These are phyloP conservation scores for Irpex lacteus DNA, from an alignment of 1,284 basidiomycete species.

Conservation along the genomic window DNA sequence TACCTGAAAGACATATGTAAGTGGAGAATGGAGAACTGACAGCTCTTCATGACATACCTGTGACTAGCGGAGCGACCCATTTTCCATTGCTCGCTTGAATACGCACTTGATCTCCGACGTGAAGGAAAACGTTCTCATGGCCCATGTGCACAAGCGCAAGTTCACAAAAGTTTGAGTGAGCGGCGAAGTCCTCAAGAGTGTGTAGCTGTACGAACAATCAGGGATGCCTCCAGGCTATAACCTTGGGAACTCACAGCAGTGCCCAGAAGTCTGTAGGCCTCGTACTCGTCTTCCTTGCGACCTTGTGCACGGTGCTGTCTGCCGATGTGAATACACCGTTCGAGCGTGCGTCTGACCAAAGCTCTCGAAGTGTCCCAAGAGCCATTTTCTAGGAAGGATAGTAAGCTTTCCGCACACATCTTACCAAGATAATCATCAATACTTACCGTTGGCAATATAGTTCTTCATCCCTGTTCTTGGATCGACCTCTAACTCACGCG, in stretches of 20 bases:
- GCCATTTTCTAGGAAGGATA: constrained; percentile 51
- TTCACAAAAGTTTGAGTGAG: constrained; percentile 90
- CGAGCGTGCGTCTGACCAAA: constrained; percentile 77
- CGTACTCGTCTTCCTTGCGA: constrained; percentile 76
- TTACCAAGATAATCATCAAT: background rate
- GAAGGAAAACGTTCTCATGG: constrained; percentile 78
- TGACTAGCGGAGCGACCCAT: constrained; percentile 81
- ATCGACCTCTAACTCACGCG: constrained; percentile 85
- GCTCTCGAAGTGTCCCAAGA: constrained; percentile 88
- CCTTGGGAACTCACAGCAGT: constrained; percentile 47
- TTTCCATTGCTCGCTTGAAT: constrained; percentile 78
- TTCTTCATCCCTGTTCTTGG: constrained; percentile 92
- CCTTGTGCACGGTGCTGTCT: constrained; percentile 55
- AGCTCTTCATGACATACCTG: constrained; percentile 44
- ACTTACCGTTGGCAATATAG: constrained; percentile 82
- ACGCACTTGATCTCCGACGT: constrained; percentile 82
- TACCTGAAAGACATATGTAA: constrained; percentile 39
- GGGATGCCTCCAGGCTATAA: background rate
- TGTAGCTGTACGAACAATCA: constrained; percentile 52
- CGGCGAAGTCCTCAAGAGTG: constrained; percentile 84
- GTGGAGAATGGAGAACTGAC: background rate
- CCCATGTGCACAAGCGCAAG: constrained; percentile 76
- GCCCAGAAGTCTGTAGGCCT: constrained; percentile 79
- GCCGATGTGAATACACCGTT: constrained; percentile 67
- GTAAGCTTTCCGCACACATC: background rate